Evolutionary conservation across 306 rosid genomes (phyloP), one percentile per base, ranked within the genome.

Genomic region (Citrullus mucosospermus): DNA sequence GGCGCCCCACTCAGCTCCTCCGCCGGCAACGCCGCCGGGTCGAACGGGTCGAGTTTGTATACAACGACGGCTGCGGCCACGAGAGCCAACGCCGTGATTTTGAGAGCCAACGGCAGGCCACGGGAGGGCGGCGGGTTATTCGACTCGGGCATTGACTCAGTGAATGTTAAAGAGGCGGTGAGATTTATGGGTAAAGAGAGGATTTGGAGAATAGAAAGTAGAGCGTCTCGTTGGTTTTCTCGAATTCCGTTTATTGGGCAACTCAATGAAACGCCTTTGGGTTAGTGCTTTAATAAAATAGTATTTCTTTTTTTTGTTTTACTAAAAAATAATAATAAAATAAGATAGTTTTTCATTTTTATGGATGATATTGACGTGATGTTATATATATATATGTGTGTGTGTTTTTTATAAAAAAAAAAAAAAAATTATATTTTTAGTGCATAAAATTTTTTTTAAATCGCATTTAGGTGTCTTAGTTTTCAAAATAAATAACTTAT

Each of bases 21-120:
- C n/a, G 48, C 66, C 0, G 93, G 88, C n/a, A 84, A 14, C 4
- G 44, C 50, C 54, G 68, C 89, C 76, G 96, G 90, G 36, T 88
- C 74, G 66, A 79, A 82, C 25, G 93, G 82, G 57, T 90, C 88
- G 28, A 87, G 75, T 51, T 57, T 80, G 87, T 59, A 87, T 3
- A 79, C 6, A 50, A 81, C 2, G 10, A 80, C 13, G 9, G 89
- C 91, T 2, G 80, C 32, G 3, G 16, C 17, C 1, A 82, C 48
- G 0, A 85, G 85, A 16, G 79, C 54, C n/a, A 81, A 16, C 17
- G 63, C 67, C 9, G 79, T 7, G 69, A 82, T n/a, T 63, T 77
- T n/a, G 5, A 71, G 43, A 71, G 39, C 13, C n/a, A 13, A 6
- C 18, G 53, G 12, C 11, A 6, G 5, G 76, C 39, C 22, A 2